Conservation (phyloP, 208 protist species). For the Trypanosoma melophagium region DNA sequence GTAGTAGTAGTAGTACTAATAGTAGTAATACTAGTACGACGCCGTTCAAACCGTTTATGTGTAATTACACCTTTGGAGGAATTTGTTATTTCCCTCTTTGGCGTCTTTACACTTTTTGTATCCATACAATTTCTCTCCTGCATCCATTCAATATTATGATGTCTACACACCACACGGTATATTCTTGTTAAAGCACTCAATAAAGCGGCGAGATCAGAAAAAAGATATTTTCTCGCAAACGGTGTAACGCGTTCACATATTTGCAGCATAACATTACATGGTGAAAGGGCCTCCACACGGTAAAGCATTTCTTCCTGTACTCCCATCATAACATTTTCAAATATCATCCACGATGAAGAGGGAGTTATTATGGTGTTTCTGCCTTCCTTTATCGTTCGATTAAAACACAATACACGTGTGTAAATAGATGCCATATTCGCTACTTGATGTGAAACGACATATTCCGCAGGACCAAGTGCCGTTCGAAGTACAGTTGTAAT, state of each 20-base stretch:
- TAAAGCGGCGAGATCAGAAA: constrained; percentile 32
- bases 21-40: neutral
- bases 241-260: constrained; percentile 28
- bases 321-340: constrained; percentile 16
- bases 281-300: constrained; percentile 14
- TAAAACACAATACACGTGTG: constrained; percentile 21
- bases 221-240: constrained; percentile 25
- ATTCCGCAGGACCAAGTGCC: constrained; percentile 7
- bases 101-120: neutral
- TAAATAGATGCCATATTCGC: constrained; percentile 30
- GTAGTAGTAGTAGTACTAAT: neutral
- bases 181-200: constrained; percentile 29
- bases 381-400: neutral
- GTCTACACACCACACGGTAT: constrained; percentile 12
- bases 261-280: constrained; percentile 17
- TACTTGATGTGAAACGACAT: constrained; percentile 20
- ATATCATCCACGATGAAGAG: constrained; percentile 4
- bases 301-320: constrained; percentile 19
- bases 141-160: neutral
- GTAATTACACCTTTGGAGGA: neutral
- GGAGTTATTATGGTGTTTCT: neutral
- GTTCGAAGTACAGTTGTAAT: constrained; percentile 6
- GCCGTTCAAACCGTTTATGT: constrained; percentile 14
- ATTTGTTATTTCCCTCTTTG: neutral
- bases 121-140: neutral